Base-by-base conservation (phyloP, 257 asterid species). In the Penstemon newberryi region DNA sequence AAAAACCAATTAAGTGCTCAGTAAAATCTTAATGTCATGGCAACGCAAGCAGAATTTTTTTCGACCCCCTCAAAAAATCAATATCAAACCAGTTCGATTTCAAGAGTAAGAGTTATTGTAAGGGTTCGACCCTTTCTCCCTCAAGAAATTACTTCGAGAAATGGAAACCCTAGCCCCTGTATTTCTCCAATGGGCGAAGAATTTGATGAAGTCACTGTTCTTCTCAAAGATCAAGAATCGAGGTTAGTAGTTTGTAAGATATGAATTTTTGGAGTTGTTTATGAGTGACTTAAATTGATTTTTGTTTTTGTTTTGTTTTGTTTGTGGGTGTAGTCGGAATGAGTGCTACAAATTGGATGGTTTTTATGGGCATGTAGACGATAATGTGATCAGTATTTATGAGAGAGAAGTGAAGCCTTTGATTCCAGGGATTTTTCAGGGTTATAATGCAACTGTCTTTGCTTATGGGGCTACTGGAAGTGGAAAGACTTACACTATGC, bases 391-490 rank as follows among this genome's bases (percentile, higher is more conserved):
- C 49, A 72, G 77, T 78, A 88, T 88, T 66, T 93, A 87, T 54
- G 79, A 79, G 72, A 78, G 71, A 70, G 99, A 93, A 84, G 91
- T 93, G 67, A 76, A 66, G 85, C 95, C 92, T 58, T 72, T 93
- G 82, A 86, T 93, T 77, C 95, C 91, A 2, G 83, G 91, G 45
- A 12, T 90, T 7, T 85, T 93, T 73, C 78, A 83, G 63, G 97
- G 99, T 5, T 74, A 49, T 47, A 90, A 93, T 54, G 90, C 93
- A 8, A 90, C 99, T 2, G 79, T 90, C 42, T 93, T 93, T 69
- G 96, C 97, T 56, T 90, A 93, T 73, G 98, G 99, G 7, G 99
- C 99, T 39, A 90, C 99, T 4, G 99, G 99, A 3, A 93, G 99
- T 74, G 99, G 99, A 37, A 93, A 92, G 54, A 92, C 97, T 36